Evolutionary conservation across 2,329 filamentous ascomycete genomes (phyloP).

Genomic region (Xylariomycetidae sp.): DNA sequence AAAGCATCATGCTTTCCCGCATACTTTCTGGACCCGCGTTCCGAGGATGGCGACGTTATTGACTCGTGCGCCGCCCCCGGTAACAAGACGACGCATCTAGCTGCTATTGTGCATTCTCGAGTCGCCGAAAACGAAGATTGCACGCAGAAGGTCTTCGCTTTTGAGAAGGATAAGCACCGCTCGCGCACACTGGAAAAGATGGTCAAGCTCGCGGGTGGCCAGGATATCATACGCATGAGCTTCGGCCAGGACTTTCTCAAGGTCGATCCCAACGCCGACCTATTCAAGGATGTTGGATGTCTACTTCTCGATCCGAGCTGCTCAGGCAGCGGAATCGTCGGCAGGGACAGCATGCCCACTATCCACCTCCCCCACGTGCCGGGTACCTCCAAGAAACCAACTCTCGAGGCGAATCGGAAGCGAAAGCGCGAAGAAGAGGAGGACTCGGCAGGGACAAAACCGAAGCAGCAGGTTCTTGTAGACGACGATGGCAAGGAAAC

Average conservation of each 20-base stretch:
- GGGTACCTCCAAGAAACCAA: conserved; percentile 34
- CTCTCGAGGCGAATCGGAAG: conserved; percentile 29
- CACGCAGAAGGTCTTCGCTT: conserved; percentile 61
- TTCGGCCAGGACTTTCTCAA: conserved; percentile 78
- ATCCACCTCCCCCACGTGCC: conserved; percentile 52
- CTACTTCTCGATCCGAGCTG: conserved; percentile 91
- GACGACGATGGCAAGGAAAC: conserved; percentile 55
- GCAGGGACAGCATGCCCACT: conserved; percentile 72
- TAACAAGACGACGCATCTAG: conserved; percentile 94
- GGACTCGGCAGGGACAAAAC: conserved; percentile 13
- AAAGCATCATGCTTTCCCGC: conserved; percentile 97
- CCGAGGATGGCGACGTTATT: conserved; percentile 71
- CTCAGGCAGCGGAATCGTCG: conserved; percentile 91
- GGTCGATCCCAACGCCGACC: conserved; percentile 58
- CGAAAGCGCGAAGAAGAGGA: conserved; percentile 39
- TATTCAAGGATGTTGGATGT: conserved; percentile 68
- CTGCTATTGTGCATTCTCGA: conserved; percentile 60
- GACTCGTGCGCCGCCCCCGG: conserved; percentile 93
- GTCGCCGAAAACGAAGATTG: conserved; percentile 29
- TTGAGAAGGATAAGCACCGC: conserved; percentile 69
- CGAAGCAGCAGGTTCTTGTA: conserved; percentile 33
- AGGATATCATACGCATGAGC: conserved; percentile 61
- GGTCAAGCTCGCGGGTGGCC: conserved; percentile 72
- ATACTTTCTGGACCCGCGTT: conserved; percentile 69
- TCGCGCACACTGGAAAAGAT: conserved; percentile 78